These are phyloP conservation scores for Adenanthera pavonina DNA, from an alignment of 306 rosid genomes.

Conservation along the genomic window DNA sequence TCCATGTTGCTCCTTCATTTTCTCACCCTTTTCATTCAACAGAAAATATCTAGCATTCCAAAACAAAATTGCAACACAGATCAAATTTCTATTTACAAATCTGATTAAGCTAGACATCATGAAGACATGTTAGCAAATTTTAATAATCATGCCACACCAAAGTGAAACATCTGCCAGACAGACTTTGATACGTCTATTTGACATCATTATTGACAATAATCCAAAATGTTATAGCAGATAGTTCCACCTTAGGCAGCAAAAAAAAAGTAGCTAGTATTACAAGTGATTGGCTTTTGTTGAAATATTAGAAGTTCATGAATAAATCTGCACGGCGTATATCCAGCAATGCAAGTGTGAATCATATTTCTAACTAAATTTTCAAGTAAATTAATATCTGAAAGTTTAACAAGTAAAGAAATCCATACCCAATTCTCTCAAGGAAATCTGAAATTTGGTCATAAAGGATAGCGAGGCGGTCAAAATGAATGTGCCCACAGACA, in stretches of 20 bases:
- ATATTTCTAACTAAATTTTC: slow-evolving; percentile 35
- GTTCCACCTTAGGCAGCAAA: slow-evolving; percentile 33
- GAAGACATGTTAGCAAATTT: background rate
- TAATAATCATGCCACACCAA: background rate
- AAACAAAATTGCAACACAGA: slow-evolving; percentile 36
- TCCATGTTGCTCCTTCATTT: slow-evolving; percentile 96
- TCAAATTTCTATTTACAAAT: slow-evolving; percentile 21
- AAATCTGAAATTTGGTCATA: slow-evolving; percentile 90
- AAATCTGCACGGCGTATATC: slow-evolving; percentile 31
- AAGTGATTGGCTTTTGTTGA: slow-evolving; percentile 30
- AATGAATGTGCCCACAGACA: slow-evolving; percentile 93
- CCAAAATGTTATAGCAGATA: slow-evolving; percentile 21
- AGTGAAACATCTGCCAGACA: slow-evolving; percentile 23
- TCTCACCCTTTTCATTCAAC: slow-evolving; percentile 87
- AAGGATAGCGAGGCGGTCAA: slow-evolving; percentile 90
- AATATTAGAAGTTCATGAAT: slow-evolving; percentile 26
- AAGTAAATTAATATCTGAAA: slow-evolving; percentile 20
- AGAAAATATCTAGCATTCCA: slow-evolving; percentile 72
- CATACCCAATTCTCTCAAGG: slow-evolving; percentile 88
- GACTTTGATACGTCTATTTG: background rate
- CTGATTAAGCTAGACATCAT: background rate
- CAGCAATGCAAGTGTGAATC: slow-evolving; percentile 23
- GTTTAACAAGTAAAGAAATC: slow-evolving; percentile 36
- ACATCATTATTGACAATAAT: slow-evolving; percentile 22
- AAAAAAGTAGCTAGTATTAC: slow-evolving; percentile 23